A percentile compares a stretch with the other conserved stretches of the same genome.
These are phyloP conservation scores for Fraxinus platypoda DNA, from an alignment of 305 asterid genomes.

Conservation along the genomic window DNA sequence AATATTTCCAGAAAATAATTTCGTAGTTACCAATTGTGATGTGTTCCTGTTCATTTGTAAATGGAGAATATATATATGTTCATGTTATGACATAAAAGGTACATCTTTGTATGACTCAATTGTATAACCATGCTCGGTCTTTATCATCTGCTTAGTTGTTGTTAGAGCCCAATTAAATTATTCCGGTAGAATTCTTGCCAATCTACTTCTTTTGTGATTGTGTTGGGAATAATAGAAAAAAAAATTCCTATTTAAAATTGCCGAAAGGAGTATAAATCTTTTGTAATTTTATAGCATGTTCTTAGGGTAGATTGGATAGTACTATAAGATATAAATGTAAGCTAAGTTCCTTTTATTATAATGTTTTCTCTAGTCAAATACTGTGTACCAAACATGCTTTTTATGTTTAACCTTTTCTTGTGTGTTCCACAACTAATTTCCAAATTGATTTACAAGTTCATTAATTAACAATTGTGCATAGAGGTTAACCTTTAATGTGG, in stretches of 20 bases:
- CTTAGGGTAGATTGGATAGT: background rate
- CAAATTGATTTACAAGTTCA: background rate
- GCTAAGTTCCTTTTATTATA: background rate
- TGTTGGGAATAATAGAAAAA: background rate
- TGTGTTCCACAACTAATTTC: background rate
- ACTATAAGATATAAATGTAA: background rate
- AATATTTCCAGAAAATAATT: background rate
- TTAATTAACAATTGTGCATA: too few relatives aligned
- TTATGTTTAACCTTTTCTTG: background rate
- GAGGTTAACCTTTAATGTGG: too few relatives aligned
- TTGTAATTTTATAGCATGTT: background rate
- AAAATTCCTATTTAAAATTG: background rate
- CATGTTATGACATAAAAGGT: background rate
- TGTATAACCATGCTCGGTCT: too few relatives aligned
- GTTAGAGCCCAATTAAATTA: background rate
- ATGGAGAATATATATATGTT: background rate
- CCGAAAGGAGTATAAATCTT: background rate
- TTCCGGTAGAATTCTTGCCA: background rate
- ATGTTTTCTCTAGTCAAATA: background rate
- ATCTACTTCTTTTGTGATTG: background rate
- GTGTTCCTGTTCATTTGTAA: background rate
- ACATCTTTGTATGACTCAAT: background rate
- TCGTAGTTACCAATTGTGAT: background rate
- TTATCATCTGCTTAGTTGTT: too few relatives aligned
- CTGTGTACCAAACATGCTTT: background rate